Conservation (phyloP, 1,139 yeast species). For the Geotrichum histeridarum region DNA sequence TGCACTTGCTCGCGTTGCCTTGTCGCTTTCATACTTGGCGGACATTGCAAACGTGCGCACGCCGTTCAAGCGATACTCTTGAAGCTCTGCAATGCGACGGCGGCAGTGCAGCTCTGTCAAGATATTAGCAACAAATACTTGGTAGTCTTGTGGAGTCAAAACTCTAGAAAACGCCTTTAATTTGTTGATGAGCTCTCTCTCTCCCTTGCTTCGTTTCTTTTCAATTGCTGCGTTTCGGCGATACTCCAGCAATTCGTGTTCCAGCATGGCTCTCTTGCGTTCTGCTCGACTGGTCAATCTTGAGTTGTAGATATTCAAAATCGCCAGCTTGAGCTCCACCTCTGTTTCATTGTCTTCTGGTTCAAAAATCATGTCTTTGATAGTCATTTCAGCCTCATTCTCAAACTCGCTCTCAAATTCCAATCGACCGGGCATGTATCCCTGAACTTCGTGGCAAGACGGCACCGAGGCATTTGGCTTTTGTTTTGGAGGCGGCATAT, state of each 20-base stretch:
- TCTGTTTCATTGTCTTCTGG: constrained; percentile 87
- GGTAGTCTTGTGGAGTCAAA: constrained; percentile 76
- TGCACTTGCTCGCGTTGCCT: constrained; percentile 42
- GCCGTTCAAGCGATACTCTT: constrained; percentile 90
- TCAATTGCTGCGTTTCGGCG: constrained; percentile 69
- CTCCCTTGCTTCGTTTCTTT: constrained; percentile 82
- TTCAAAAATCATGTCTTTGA: constrained; percentile 92
- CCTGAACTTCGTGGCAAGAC: constrained; percentile 92
- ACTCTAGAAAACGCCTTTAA: constrained; percentile 78
- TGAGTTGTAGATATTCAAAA: constrained; percentile 78
- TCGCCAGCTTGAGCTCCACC: constrained; percentile 76
- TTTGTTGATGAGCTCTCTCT: constrained; percentile 69
- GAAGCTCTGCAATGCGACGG: constrained; percentile 78
- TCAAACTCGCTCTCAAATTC: constrained; percentile 96
- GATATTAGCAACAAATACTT: constrained; percentile 64
- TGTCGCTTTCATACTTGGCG: constrained; percentile 80
- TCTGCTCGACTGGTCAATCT: constrained; percentile 89
- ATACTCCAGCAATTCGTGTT: constrained; percentile 76
- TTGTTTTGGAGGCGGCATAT: constrained; percentile 60
- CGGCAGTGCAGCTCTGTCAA: constrained; percentile 74
- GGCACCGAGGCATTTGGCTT: constrained; percentile 76
- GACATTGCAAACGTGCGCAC: constrained; percentile 81
- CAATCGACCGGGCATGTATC: constrained; percentile 96
- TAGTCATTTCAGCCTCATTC: constrained; percentile 90
- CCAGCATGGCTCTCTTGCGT: constrained; percentile 73